Conservation (phyloP, 345 rosid genomes). For the Euphorbia lathyris region DNA sequence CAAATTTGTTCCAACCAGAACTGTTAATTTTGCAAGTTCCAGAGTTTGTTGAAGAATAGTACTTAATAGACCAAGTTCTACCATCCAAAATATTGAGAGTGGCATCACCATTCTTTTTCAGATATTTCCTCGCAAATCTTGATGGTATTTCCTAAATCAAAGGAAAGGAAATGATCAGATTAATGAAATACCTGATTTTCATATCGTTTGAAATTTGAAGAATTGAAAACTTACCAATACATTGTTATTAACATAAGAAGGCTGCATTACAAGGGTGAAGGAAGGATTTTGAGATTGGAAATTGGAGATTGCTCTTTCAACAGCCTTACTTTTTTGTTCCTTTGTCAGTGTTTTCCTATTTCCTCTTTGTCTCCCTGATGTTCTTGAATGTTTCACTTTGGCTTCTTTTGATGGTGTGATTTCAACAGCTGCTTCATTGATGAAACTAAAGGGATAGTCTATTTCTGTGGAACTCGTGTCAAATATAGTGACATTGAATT, state of each 20-base stretch:
- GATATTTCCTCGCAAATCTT: background rate
- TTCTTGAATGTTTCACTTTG: no score
- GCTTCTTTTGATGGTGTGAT: no score
- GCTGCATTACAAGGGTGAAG: background rate
- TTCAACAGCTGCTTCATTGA: background rate
- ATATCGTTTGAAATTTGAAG: background rate
- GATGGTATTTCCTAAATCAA: background rate
- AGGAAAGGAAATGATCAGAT: background rate
- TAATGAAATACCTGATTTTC: no score
- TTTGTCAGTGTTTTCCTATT: background rate
- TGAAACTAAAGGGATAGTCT: background rate
- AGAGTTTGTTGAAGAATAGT: background rate
- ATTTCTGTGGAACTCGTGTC: constrained; percentile 9
- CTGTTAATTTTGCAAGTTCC: background rate
- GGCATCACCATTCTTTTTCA: background rate
- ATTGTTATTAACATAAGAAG: background rate
- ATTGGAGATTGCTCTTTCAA: background rate
- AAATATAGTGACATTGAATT: constrained; percentile 14
- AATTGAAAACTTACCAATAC: background rate
- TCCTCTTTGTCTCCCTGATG: no score
- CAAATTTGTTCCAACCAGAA: background rate
- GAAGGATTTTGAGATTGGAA: constrained; percentile 4
- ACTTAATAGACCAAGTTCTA: background rate
- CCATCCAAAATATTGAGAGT: background rate
- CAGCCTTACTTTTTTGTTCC: background rate